Percentiles rank a stretch among this genome's conserved stretches.
Conservation (phyloP, 2,329 filamentous ascomycete genomes). For the Tolypocladium tundrense region DNA sequence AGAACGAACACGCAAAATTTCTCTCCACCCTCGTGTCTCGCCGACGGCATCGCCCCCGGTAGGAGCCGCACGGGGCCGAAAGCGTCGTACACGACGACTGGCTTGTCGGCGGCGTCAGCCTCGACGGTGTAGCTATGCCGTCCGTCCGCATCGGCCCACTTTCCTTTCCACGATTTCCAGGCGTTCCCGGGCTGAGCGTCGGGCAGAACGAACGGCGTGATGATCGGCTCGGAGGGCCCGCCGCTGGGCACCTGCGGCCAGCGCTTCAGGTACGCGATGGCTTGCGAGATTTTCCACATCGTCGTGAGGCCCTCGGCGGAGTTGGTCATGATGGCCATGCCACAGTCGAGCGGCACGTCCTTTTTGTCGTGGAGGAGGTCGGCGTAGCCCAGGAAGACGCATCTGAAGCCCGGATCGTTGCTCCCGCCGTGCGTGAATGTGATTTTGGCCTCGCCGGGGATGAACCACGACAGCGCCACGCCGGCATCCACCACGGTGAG, state of each 20-base stretch:
- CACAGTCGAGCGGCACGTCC: constrained; percentile 7
- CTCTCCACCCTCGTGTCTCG: not conserved
- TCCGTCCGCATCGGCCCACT: not conserved
- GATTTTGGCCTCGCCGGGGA: not conserved
- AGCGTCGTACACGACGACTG: not conserved
- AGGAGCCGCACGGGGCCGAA: not conserved
- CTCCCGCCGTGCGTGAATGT: constrained; percentile 9
- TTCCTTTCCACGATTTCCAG: not conserved
- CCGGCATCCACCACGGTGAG: constrained; percentile 5
- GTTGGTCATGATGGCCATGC: constrained; percentile 12
- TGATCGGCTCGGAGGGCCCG: not conserved
- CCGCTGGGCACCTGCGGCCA: not conserved
- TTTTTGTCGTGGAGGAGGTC: not conserved
- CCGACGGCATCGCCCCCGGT: not conserved
- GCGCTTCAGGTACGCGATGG: not conserved
- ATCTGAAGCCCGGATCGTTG: constrained; percentile 10
- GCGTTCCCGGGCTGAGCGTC: not conserved
- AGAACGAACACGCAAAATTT: not conserved
- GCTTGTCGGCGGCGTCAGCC: not conserved
- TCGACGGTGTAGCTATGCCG: not conserved
- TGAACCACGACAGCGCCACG: constrained; percentile 10
- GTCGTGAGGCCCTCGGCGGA: constrained; percentile 1
- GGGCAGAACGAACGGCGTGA: not conserved
- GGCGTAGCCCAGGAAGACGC: constrained; percentile 7
- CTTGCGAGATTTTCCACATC: constrained; percentile 1